Percentiles rank a stretch among this genome's conserved stretches.
Conservation (phyloP, 192 early-diverging fungal species). For the Entomortierella lignicola region DNA sequence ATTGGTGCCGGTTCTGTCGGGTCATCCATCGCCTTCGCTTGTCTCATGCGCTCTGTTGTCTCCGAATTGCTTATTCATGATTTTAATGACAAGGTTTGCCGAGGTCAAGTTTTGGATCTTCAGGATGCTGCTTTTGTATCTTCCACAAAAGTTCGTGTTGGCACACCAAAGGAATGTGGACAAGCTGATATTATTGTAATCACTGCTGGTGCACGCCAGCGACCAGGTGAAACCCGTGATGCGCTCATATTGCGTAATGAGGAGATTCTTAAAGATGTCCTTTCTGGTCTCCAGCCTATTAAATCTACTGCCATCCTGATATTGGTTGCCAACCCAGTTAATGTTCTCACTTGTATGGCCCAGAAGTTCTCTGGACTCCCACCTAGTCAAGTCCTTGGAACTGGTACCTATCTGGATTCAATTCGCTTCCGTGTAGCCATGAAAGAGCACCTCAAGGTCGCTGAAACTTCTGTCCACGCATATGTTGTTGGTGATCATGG, state of each 20-base stretch:
- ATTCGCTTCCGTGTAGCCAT: constrained; percentile 64
- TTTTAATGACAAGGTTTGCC: constrained; percentile 70
- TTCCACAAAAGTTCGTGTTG: constrained; percentile 70
- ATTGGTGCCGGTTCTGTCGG: constrained; percentile 86
- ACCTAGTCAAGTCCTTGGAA: constrained; percentile 82
- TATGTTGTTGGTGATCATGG: constrained; percentile 91
- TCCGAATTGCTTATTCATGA: constrained; percentile 82
- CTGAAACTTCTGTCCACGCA: constrained; percentile 79
- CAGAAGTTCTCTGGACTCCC: constrained; percentile 86
- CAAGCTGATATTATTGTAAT: constrained; percentile 87
- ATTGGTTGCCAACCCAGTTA: constrained; percentile 85
- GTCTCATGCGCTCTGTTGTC: constrained; percentile 73
- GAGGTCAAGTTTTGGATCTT: constrained; percentile 87
- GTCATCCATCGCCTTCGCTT: constrained; percentile 77
- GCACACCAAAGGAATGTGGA: constrained; percentile 75
- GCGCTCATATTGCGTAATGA: constrained; percentile 84
- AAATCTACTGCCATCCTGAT: constrained; percentile 77
- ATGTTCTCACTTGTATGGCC: constrained; percentile 86
- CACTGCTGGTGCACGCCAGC: constrained; percentile 88
- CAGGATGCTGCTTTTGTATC: constrained; percentile 81
- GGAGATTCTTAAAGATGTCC: constrained; percentile 77
- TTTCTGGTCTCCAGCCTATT: constrained; percentile 80
- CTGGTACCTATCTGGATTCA: constrained; percentile 87
- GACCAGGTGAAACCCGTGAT: constrained; percentile 77
- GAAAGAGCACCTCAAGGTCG: constrained; percentile 57